Evolutionary conservation across 2,329 filamentous ascomycete species (phyloP).

Genomic region (Didymosphaeria variabile): DNA sequence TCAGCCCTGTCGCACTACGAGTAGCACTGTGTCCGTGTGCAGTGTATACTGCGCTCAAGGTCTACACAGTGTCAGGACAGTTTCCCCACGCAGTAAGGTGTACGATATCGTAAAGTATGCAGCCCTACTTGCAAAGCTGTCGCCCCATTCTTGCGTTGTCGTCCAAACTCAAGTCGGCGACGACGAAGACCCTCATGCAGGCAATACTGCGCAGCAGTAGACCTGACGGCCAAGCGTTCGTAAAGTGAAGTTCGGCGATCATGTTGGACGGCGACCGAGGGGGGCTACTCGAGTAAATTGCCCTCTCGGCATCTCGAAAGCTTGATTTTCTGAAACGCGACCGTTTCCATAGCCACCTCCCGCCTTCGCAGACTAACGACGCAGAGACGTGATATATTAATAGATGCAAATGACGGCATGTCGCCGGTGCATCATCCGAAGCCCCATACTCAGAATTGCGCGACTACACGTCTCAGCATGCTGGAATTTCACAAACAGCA

Average conservation of each 20-base stretch:
- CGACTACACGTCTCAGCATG: neutral
- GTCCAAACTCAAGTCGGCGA: neutral
- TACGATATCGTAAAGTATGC: neutral
- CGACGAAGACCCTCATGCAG: neutral
- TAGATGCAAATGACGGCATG: slow-evolving; percentile 13
- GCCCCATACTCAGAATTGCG: neutral
- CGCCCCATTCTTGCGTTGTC: neutral
- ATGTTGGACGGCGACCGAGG: slow-evolving; percentile 6
- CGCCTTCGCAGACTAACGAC: slow-evolving; percentile 1
- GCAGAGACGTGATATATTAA: slow-evolving; percentile 12
- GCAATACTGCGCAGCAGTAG: neutral
- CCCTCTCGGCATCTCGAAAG: slow-evolving; percentile 12
- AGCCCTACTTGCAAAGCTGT: neutral
- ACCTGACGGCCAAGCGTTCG: neutral
- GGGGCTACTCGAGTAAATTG: neutral
- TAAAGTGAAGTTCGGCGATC: neutral
- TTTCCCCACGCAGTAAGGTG: neutral
- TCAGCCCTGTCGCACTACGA: slow-evolving; percentile 6
- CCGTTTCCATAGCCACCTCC: slow-evolving; percentile 19
- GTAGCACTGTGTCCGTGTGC: neutral
- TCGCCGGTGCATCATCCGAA: neutral
- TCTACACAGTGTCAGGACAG: neutral
- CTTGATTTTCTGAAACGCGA: slow-evolving; percentile 21
- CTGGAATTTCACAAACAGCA: neutral
- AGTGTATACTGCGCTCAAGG: neutral